phyloP scores from a whole-genome alignment of 202 grass and related monocot species.

The Cymbopogon flexuosus region DNA sequence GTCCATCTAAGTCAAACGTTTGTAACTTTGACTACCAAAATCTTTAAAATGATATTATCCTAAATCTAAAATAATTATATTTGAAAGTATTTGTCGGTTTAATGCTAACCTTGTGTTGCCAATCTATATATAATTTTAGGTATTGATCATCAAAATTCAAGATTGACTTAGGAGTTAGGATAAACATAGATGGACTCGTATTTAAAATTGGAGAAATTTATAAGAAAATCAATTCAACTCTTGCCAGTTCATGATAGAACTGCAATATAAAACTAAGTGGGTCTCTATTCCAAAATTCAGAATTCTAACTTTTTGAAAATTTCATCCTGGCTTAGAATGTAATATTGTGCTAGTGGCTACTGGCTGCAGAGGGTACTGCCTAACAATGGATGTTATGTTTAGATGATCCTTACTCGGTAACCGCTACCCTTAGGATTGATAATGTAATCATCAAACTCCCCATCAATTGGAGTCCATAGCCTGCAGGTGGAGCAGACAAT shows the following conservation, averaged over 20 bases:
- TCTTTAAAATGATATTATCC: not conserved
- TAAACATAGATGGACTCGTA: not conserved
- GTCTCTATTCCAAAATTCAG: not conserved
- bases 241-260: conserved; percentile 18
- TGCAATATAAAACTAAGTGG: not conserved
- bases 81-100: not conserved
- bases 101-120: not conserved
- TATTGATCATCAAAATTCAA: not conserved
- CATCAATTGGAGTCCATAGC: conserved; percentile 94
- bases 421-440: conserved; percentile 96
- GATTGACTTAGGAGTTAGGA: not conserved
- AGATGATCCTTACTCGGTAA: conserved; percentile 74
- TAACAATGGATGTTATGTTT: conserved; percentile 20
- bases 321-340: not conserved
- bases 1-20: not conserved
- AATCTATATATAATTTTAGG: not conserved
- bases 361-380: not conserved
- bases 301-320: conserved; percentile 14
- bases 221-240: conserved; percentile 29
- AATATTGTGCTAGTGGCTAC: not conserved
- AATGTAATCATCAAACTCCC: conserved; percentile 98
- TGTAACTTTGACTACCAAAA: not conserved
- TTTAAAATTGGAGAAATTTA: not conserved
- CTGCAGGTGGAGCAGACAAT: conserved; percentile 42
- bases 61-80: not conserved